Evolutionary conservation across 2,329 filamentous ascomycete species (phyloP), one percentile per base, ranked within the genome.

Genomic region (Didymosphaeria variabile): DNA sequence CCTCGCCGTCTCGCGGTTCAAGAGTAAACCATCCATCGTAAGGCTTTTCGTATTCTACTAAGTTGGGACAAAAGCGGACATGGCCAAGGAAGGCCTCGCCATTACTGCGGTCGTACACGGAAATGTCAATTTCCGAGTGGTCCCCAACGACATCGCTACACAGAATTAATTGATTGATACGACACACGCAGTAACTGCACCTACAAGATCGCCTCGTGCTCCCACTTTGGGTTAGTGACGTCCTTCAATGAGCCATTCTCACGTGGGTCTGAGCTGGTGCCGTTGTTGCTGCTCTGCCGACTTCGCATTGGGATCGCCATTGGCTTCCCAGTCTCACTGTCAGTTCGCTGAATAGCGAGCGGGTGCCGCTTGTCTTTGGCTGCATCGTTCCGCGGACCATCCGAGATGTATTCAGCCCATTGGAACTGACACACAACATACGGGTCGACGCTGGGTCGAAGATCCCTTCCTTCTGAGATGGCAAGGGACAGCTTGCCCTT

Each of bases 261-360:
- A 63, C 69, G 68, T 0, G 76, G 71, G 58, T 84, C 83, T 63
- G 82, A 84, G 71, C 68, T 97, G 87, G 85, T 66, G 90, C 94
- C 97, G 58, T 94, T 97, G 80, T 94, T 94, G 81, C 94, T 98
- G 81, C 94, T 98, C 77, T 98, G 95, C 58, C 95, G 90, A 78
- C 94, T 98, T 72, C 91, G 90, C 93, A 98, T 97, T 1, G 95
- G 95, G 67, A 99, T 98, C 34, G 93, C 92, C 89, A 97, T 94
- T 17, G 93, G 87, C 55, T 90, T 87, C 31, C 93, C 92, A 32
- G 90, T 90, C 70, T 97, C 93, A 74, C 92, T 95, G 60, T 90
- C 91, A 64, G 91, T 88, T 59, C 90, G 86, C 71, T 85, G 87
- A 72, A 85, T 85, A 26, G 82, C 78, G 57, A 85, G 80, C 21